Evolutionary conservation across 2,329 filamentous ascomycete genomes (phyloP).

Genomic region (Corniculantispora saksenae): DNA sequence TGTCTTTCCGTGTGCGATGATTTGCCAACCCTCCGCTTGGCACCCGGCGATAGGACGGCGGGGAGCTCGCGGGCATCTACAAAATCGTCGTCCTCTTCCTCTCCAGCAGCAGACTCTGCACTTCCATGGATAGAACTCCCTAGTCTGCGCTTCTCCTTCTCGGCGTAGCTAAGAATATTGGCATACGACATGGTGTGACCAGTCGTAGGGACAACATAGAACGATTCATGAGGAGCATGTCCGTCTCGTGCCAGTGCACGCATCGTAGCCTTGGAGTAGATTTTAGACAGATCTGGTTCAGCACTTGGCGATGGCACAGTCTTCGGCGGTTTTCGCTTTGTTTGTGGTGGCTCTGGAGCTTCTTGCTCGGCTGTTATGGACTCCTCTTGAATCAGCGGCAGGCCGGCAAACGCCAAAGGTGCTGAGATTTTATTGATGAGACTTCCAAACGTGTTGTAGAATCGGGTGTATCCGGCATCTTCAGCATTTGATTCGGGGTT

Average conservation of each 20-base stretch:
- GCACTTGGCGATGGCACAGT: conserved; percentile 32
- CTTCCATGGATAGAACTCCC: conserved; percentile 53
- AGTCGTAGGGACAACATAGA: conserved; percentile 91
- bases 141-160: conserved; percentile 64
- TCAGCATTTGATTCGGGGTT: conserved; percentile 30
- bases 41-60: conserved; percentile 44
- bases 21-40: conserved; percentile 43
- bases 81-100: conserved; percentile 77
- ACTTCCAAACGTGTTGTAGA: conserved; percentile 89
- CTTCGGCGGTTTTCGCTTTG: conserved; percentile 39
- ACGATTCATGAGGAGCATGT: conserved; percentile 69
- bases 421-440: conserved; percentile 88
- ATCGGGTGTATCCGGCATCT: conserved; percentile 84
- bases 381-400: conserved; percentile 69
- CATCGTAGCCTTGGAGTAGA: conserved; percentile 84
- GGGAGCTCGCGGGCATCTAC: conserved; percentile 79
- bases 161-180: conserved; percentile 74
- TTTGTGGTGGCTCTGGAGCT: conserved; percentile 40
- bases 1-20: conserved; percentile 44
- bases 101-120: conserved; percentile 49
- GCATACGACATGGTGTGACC: conserved; percentile 93
- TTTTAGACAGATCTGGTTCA: conserved; percentile 77
- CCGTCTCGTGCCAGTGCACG: conserved; percentile 73
- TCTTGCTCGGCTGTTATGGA: conserved; percentile 30
- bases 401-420: conserved; percentile 86